phyloP scores from a whole-genome alignment of 306 rosid species.

The Sphenostylis stenocarpa region DNA sequence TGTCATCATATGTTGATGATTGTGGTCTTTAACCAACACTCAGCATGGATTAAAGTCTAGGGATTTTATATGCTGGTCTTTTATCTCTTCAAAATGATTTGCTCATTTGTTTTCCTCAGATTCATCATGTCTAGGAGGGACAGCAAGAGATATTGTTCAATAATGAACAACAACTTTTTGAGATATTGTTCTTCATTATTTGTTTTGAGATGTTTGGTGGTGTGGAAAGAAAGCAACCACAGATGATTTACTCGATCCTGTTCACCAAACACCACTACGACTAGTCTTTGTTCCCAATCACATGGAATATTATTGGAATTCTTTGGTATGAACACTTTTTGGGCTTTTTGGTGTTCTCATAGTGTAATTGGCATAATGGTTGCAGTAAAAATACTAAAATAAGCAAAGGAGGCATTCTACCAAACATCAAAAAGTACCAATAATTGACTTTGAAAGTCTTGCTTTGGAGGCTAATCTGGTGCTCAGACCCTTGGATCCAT shows the following conservation, averaged over 20 bases:
- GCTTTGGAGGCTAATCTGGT: constrained; percentile 23
- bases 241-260: constrained; percentile 16
- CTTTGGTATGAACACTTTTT: constrained; percentile 3
- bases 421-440: constrained; percentile 41
- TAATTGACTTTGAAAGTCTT: constrained; percentile 35
- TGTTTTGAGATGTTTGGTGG: constrained; percentile 25
- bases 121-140: neutral
- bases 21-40: constrained; percentile 20
- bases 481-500: constrained; percentile 38
- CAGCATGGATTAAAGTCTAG: constrained; percentile 11
- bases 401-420: constrained; percentile 31
- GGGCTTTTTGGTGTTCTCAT: neutral
- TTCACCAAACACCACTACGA: constrained; percentile 33
- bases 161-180: constrained; percentile 9
- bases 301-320: constrained; percentile 22
- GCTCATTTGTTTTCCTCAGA: neutral
- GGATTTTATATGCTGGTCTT: constrained; percentile 22
- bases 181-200: constrained; percentile 22
- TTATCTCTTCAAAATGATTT: neutral
- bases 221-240: constrained; percentile 19
- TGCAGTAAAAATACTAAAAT: neutral
- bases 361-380: constrained; percentile 10
- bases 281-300: constrained; percentile 35
- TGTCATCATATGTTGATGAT: constrained; percentile 31
- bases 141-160: constrained; percentile 22